Conservation (phyloP, 345 rosid species). For the Nephelium lappaceum region DNA sequence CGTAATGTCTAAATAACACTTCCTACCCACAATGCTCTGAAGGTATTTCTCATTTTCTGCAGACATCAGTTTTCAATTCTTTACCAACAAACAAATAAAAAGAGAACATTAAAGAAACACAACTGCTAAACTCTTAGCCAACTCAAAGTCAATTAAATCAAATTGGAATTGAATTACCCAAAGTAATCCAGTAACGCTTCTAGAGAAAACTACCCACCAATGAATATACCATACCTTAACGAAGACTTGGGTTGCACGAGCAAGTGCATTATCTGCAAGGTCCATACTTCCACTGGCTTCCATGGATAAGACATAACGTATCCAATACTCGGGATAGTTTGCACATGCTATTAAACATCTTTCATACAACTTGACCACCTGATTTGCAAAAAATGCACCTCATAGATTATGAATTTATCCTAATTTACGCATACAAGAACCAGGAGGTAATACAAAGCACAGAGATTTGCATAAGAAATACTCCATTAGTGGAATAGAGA, state of each 20-base stretch:
- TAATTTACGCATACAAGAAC: constrained; percentile 19
- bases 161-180: background rate
- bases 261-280: constrained; percentile 85
- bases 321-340: constrained; percentile 93
- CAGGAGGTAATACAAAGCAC: constrained; percentile 52
- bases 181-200: background rate
- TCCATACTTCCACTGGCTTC: constrained; percentile 76
- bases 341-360: constrained; percentile 97
- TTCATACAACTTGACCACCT: constrained; percentile 96
- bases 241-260: constrained; percentile 91
- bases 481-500: constrained; percentile 79
- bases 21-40: background rate
- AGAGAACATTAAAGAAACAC: background rate
- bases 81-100: background rate
- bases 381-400: constrained; percentile 28
- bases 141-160: background rate
- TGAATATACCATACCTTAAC: constrained; percentile 70
- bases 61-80: background rate
- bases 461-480: constrained; percentile 82
- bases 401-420: constrained; percentile 21
- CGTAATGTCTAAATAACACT: background rate
- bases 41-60: background rate
- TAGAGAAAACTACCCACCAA: background rate
- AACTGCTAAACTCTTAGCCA: background rate
- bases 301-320: constrained; percentile 84